Evolutionary conservation across 305 asterid genomes (phyloP).

Genomic region (Fraxinus dipetala): DNA sequence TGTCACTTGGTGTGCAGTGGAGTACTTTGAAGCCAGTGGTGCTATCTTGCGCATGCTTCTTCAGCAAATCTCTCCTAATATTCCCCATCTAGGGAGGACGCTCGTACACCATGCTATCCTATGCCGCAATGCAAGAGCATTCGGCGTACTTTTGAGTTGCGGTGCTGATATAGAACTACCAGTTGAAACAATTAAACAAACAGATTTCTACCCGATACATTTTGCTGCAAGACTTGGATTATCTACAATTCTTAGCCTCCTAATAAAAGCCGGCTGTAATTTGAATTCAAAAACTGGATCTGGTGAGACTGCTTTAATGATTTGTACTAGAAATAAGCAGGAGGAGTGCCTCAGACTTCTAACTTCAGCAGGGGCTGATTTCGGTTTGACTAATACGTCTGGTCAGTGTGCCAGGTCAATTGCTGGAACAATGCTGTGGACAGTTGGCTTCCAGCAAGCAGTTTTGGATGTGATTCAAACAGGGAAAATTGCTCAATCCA

Average conservation of each 20-base stretch:
- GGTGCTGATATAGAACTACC: slow-evolving; percentile 55
- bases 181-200: slow-evolving; percentile 33
- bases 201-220: slow-evolving; percentile 45
- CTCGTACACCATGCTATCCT: slow-evolving; percentile 62
- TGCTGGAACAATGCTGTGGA: slow-evolving; percentile 49
- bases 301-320: slow-evolving; percentile 66
- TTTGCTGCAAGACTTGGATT: slow-evolving; percentile 53
- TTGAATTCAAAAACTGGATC: slow-evolving; percentile 48
- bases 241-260: slow-evolving; percentile 35
- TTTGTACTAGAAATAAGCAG: slow-evolving; percentile 44
- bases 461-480: slow-evolving; percentile 45
- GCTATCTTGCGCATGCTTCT: slow-evolving; percentile 55
- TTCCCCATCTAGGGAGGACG: slow-evolving; percentile 63
- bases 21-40: slow-evolving; percentile 66
- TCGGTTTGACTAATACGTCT: slow-evolving; percentile 38
- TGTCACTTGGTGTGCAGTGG: slow-evolving; percentile 74
- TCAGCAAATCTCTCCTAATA: slow-evolving; percentile 50
- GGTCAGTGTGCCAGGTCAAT: slow-evolving; percentile 40
- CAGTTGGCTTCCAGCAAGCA: slow-evolving; percentile 41
- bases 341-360: slow-evolving; percentile 55
- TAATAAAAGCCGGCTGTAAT: slow-evolving; percentile 47
- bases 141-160: slow-evolving; percentile 46
- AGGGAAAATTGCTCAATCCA: slow-evolving; percentile 44
- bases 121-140: slow-evolving; percentile 51
- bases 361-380: slow-evolving; percentile 61